Evolutionary conservation across 1,139 yeast genomes (phyloP), one percentile per base, ranked within the genome.

Genomic region (Yamadazyma songkhlaensis): DNA sequence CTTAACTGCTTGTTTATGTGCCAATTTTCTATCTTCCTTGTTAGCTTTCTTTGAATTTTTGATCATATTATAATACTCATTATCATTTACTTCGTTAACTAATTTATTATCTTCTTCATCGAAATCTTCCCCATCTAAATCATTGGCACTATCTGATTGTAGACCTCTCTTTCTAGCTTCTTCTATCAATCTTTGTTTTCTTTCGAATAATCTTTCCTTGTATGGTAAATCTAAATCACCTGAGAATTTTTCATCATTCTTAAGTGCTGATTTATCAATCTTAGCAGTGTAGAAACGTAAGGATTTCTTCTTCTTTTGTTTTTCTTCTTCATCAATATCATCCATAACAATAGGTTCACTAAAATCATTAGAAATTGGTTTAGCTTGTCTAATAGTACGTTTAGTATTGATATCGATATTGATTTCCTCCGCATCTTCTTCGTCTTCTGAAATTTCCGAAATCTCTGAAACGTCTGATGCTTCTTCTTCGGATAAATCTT

Each of bases 211-310:
- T 50, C 97, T 77, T 62, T 92, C 97, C 51, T 78, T 81, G 60
- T 92, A 90, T n/a, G 97, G 97, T 41, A 92, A 66, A 61, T 92
- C 98, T 46, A 77, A 74, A 57, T 92, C 98, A 48, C 97, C 98
- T 31, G 84, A 75, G 48, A 64, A 78, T 47, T 67, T 73, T 44
- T 79, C 84, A 37, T 44, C 45, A 44, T 73, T 75, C 39, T 64
- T 63, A 46, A 77, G 74, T 29, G 76, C 79, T 36, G 86, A 85
- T 62, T 86, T 90, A 59, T 89, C 97, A 60, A 92, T 90, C 64
- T 90, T 92, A 43, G 97, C 86, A 1, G 98, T 92, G 72, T 92
- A 92, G 80, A 92, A 94, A 50, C 97, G 81, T 51, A 92, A 77
- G 1, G 95, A 78, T 60, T 80, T 82, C 68, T 85, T 87, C 54